These are phyloP conservation scores for Fusarium dlaminii DNA, from an alignment of 2,329 filamentous ascomycete species.

Conservation along the genomic window DNA sequence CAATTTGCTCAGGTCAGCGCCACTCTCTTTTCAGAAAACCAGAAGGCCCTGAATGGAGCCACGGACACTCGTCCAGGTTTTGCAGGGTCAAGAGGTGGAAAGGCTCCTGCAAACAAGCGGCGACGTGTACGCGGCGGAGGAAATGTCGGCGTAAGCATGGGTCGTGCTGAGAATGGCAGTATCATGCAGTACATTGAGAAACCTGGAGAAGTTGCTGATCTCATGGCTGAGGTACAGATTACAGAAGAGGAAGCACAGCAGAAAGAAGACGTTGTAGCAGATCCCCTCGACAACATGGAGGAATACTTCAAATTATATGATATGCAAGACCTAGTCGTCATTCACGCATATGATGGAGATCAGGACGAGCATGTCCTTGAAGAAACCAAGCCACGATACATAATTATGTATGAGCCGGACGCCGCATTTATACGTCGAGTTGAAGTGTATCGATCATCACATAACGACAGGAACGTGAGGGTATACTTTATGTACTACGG, in stretches of 20 bases:
- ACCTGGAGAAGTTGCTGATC: constrained; percentile 80
- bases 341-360: constrained; percentile 95
- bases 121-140: constrained; percentile 85
- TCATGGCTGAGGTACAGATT: constrained; percentile 85
- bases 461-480: constrained; percentile 86
- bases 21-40: constrained; percentile 80
- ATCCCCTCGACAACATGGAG: constrained; percentile 90
- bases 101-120: constrained; percentile 82
- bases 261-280: constrained; percentile 77
- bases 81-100: constrained; percentile 63
- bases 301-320: constrained; percentile 92
- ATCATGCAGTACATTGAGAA: constrained; percentile 84
- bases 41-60: constrained; percentile 76
- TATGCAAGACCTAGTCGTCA: constrained; percentile 85
- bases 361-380: constrained; percentile 97
- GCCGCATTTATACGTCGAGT: constrained; percentile 92
- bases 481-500: constrained; percentile 98
- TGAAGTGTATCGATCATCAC: constrained; percentile 95
- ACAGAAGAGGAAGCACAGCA: constrained; percentile 79
- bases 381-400: constrained; percentile 90
- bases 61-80: constrained; percentile 63
- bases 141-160: constrained; percentile 62
- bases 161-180: constrained; percentile 76
- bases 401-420: constrained; percentile 99
- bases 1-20: constrained; percentile 88